phyloP scores from a whole-genome alignment of 192 early-diverging fungal species.

The Gaertneriomyces semiglobifer region DNA sequence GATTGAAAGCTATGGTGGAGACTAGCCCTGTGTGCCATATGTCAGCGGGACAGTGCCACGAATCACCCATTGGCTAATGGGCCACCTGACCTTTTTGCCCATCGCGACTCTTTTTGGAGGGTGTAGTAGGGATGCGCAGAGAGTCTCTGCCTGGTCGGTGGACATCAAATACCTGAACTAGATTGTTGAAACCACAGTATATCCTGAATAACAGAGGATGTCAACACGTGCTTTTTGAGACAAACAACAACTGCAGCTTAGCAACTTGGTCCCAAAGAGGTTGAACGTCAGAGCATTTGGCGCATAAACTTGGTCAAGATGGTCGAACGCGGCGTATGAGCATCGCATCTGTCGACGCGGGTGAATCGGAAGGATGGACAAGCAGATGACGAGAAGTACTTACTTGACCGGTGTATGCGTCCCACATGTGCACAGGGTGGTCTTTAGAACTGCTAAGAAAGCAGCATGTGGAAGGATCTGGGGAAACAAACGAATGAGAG shows the following conservation, averaged over 20 bases:
- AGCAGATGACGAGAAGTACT: neutral
- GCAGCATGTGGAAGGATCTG: conserved; percentile 36
- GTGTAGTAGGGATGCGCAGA: conserved; percentile 48
- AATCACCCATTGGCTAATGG: neutral
- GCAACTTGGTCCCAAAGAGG: conserved; percentile 56
- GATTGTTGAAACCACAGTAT: conserved; percentile 66
- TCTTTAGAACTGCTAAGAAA: conserved; percentile 63
- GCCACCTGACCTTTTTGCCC: conserved; percentile 63
- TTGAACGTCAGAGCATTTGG: conserved; percentile 69
- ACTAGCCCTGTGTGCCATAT: conserved; percentile 50
- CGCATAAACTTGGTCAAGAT: conserved; percentile 61
- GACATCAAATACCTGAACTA: conserved; percentile 68
- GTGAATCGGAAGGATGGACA: neutral
- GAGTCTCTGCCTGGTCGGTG: conserved; percentile 59
- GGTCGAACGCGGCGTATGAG: conserved; percentile 65
- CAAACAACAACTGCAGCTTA: neutral
- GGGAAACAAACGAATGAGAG: neutral
- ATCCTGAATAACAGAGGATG: conserved; percentile 39
- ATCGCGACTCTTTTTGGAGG: conserved; percentile 60
- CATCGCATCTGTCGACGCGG: conserved; percentile 45
- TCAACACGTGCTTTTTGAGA: too few species aligned
- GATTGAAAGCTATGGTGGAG: conserved; percentile 68
- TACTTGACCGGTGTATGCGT: conserved; percentile 57
- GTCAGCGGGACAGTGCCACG: neutral
- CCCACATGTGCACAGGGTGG: conserved; percentile 76